Evolutionary conservation across 192 early-diverging fungal species (phyloP).

Genomic region (Coemansia sp.): DNA sequence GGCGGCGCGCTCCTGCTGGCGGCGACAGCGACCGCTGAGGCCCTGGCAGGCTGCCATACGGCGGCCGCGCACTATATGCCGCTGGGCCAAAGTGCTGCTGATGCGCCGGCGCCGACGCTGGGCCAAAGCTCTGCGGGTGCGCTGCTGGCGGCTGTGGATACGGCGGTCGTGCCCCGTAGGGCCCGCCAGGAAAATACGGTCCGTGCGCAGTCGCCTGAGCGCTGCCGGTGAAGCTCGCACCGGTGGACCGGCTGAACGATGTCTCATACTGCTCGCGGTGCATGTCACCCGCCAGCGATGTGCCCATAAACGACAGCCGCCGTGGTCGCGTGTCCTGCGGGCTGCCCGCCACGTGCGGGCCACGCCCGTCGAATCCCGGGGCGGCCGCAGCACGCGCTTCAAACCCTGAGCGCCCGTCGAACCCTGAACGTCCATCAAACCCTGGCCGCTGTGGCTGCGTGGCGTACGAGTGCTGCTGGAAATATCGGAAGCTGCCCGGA

Average conservation of each 20-base stretch:
- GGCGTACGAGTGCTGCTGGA: constrained; percentile 29
- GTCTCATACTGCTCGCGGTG: constrained; percentile 49
- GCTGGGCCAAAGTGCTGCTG: constrained; percentile 32
- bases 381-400: background rate
- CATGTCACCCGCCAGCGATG: constrained; percentile 17
- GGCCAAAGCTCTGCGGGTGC: constrained; percentile 18
- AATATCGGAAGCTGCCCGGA: constrained; percentile 27
- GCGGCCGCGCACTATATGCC: constrained; percentile 19
- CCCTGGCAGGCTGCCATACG: constrained; percentile 10
- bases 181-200: constrained; percentile 13
- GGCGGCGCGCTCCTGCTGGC: constrained; percentile 15
- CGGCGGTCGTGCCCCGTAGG: background rate
- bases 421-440: background rate
- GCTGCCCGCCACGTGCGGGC: constrained; percentile 6
- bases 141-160: constrained; percentile 13
- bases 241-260: constrained; percentile 50
- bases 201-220: constrained; percentile 36
- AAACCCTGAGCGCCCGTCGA: background rate
- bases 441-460: background rate
- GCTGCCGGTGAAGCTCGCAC: constrained; percentile 14
- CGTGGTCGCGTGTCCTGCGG: constrained; percentile 29
- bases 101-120: constrained; percentile 36
- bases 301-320: constrained; percentile 39
- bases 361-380: constrained; percentile 7
- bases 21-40: constrained; percentile 44